phyloP scores from a whole-genome alignment of 2,329 filamentous ascomycete species.

The Clarireedia hainanense region DNA sequence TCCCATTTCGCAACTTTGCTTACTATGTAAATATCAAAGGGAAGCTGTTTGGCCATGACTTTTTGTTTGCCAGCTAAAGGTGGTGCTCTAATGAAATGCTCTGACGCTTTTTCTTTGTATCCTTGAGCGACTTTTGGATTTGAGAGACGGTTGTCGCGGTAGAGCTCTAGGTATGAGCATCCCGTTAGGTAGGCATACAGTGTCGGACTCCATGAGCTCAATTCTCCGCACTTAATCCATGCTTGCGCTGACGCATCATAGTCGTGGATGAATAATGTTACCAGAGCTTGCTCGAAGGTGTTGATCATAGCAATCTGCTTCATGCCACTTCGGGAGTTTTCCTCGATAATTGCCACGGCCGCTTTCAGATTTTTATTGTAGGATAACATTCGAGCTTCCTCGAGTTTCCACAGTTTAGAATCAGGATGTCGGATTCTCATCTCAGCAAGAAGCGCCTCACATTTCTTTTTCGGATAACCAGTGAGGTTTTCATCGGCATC shows the following conservation, averaged over 20 bases:
- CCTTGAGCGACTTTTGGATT: slow-evolving; percentile 41
- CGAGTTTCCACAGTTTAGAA: slow-evolving; percentile 77
- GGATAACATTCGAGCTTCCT: slow-evolving; percentile 73
- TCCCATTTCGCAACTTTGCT: slow-evolving; percentile 89
- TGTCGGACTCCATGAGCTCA: slow-evolving; percentile 87
- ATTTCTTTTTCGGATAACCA: slow-evolving; percentile 64
- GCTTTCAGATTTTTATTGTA: slow-evolving; percentile 57
- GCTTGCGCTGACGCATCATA: slow-evolving; percentile 66
- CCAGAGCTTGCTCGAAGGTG: slow-evolving; percentile 75
- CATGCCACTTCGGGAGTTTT: slow-evolving; percentile 59
- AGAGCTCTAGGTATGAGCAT: slow-evolving; percentile 70
- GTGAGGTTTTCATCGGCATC: slow-evolving; percentile 50
- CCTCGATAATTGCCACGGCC: slow-evolving; percentile 58
- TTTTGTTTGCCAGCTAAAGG: slow-evolving; percentile 74
- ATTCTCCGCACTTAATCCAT: slow-evolving; percentile 66
- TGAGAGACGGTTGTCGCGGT: slow-evolving; percentile 50
- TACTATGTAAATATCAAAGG: slow-evolving; percentile 78
- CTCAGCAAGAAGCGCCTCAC: slow-evolving; percentile 56
- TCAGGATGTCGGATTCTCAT: slow-evolving; percentile 77
- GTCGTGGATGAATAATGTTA: slow-evolving; percentile 69
- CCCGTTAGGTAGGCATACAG: slow-evolving; percentile 88
- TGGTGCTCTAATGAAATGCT: slow-evolving; percentile 64
- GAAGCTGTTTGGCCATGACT: slow-evolving; percentile 82
- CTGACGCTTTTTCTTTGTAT: slow-evolving; percentile 58
- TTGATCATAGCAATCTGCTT: slow-evolving; percentile 82